These are phyloP conservation scores for Epithele typhae DNA, from an alignment of 768 basidiomycete species.

Conservation along the genomic window DNA sequence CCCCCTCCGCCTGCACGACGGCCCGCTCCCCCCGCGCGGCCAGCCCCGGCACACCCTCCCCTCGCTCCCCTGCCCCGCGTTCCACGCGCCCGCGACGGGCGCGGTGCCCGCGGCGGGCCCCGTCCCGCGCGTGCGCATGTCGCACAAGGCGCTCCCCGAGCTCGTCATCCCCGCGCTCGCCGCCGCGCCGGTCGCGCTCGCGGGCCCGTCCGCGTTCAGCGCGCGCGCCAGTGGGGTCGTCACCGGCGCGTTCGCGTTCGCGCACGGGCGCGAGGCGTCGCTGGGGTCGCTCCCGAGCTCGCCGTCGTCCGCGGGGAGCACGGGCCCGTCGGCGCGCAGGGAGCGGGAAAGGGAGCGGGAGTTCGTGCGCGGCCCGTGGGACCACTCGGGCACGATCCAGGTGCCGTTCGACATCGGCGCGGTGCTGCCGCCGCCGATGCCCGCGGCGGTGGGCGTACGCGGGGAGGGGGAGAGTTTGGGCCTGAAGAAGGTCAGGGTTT, in stretches of 20 bases:
- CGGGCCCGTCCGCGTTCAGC: neutral
- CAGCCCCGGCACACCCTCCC: conserved; percentile 64
- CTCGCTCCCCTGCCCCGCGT: conserved; percentile 52
- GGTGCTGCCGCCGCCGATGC: conserved; percentile 20
- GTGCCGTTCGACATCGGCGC: conserved; percentile 22
- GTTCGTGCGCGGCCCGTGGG: conserved; percentile 22
- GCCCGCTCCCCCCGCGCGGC: conserved; percentile 59
- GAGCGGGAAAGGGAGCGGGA: no score
- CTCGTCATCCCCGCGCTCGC: conserved; percentile 6
- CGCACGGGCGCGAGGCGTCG: no score
- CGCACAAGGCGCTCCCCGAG: conserved; percentile 11
- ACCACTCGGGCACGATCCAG: conserved; percentile 21
- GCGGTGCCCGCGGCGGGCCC: conserved; percentile 4
- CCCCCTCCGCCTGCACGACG: conserved; percentile 55
- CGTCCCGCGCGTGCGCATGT: conserved; percentile 18
- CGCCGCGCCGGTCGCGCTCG: neutral
- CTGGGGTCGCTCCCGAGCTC: no score
- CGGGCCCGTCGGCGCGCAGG: conserved; percentile 10
- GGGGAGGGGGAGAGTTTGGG: neutral
- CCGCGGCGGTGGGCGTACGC: conserved; percentile 18
- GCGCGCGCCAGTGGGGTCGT: neutral
- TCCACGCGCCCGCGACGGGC: conserved; percentile 19
- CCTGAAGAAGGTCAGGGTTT: neutral
- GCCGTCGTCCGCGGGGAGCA: conserved; percentile 14
- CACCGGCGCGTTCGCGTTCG: no score